Evolutionary conservation across 345 rosid species (phyloP).

Genomic region (Eucalyptus guilfoylei): DNA sequence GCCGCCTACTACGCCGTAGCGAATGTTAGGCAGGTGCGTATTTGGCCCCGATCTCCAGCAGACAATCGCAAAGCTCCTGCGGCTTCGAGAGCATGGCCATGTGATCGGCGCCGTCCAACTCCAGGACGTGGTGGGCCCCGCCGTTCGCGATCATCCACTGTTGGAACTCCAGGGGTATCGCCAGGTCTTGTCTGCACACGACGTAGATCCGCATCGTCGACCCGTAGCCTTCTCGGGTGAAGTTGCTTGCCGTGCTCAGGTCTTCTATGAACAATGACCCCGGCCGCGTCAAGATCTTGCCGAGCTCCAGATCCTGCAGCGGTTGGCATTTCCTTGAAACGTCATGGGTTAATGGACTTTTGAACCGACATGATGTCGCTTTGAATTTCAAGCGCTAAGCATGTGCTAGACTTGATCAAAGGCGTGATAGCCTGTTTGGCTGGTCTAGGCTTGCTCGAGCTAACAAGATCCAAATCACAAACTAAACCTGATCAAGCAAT

Average conservation of each 20-base stretch:
- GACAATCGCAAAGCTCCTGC: background rate
- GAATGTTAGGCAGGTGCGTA: background rate
- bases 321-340: background rate
- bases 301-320: slow-evolving; percentile 20
- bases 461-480: background rate
- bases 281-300: slow-evolving; percentile 9
- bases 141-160: slow-evolving; percentile 16
- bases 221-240: slow-evolving; percentile 5
- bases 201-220: slow-evolving; percentile 1
- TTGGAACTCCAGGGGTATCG: background rate
- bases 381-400: background rate
- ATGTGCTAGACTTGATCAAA: background rate
- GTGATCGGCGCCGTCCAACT: slow-evolving; percentile 13
- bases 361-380: background rate
- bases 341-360: background rate
- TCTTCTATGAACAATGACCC: slow-evolving; percentile 3
- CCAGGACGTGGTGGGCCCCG: slow-evolving; percentile 1
- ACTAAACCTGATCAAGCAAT: background rate
- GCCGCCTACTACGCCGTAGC: background rate
- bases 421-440: background rate
- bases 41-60: slow-evolving; percentile 1
- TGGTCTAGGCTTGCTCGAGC: background rate
- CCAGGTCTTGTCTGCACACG: slow-evolving; percentile 4
- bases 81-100: slow-evolving; percentile 24
- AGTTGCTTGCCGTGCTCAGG: background rate